phyloP scores from a whole-genome alignment of 768 basidiomycete genomes.

The Lyophyllum semitale region DNA sequence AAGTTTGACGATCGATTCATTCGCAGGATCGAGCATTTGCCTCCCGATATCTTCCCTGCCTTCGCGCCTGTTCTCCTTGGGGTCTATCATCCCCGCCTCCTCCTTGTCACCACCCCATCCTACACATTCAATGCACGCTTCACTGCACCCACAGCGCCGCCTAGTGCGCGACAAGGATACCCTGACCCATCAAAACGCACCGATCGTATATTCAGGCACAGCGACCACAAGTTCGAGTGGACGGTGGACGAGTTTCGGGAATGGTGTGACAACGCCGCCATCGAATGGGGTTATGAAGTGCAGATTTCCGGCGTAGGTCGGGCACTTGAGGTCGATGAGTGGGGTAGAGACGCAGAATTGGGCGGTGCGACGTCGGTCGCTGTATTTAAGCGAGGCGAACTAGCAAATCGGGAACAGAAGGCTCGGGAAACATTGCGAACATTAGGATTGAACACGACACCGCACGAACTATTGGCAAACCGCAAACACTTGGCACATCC shows the following conservation, averaged over 20 bases:
- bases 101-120: constrained; percentile 84
- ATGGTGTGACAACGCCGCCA: constrained; percentile 61
- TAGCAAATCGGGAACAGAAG: constrained; percentile 38
- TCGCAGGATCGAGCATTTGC: constrained; percentile 78
- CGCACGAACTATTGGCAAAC: constrained; percentile 50
- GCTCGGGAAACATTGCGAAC: constrained; percentile 31
- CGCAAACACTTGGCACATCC: constrained; percentile 57
- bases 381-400: constrained; percentile 52
- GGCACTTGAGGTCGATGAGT: constrained; percentile 62
- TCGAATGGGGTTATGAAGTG: constrained; percentile 74
- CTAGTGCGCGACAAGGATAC: constrained; percentile 51
- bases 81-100: constrained; percentile 69
- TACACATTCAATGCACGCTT: constrained; percentile 83
- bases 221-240: constrained; percentile 92
- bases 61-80: constrained; percentile 78
- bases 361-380: constrained; percentile 73
- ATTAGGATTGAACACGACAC: constrained; percentile 19
- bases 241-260: constrained; percentile 68
- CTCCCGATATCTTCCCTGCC: constrained; percentile 52
- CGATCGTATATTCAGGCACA: constrained; percentile 72
- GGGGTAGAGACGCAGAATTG: constrained; percentile 66
- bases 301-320: constrained; percentile 60
- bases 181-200: constrained; percentile 80
- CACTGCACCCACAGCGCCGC: constrained; percentile 49
- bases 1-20: constrained; percentile 1